These are phyloP conservation scores for Cymbopogon flexuosus DNA, from an alignment of 202 grass and related monocot genomes.

Conservation along the genomic window DNA sequence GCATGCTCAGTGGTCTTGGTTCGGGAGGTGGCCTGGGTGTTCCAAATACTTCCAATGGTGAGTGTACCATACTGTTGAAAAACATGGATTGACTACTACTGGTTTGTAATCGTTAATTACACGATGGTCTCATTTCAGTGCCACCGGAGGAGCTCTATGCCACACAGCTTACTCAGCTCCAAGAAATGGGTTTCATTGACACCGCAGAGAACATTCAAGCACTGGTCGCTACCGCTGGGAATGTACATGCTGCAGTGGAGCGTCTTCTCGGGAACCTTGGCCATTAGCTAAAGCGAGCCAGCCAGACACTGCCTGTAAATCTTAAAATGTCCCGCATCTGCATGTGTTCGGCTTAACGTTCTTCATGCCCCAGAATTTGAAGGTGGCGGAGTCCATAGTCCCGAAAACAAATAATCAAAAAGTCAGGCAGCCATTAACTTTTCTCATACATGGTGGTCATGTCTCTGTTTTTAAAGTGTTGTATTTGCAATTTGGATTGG, in stretches of 20 bases:
- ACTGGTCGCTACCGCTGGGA: conserved; percentile 69
- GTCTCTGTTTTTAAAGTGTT: conserved; percentile 37
- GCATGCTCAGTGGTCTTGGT: conserved; percentile 76
- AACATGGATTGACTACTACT: neutral
- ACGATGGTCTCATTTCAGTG: conserved; percentile 41
- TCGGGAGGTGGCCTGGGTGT: conserved; percentile 48
- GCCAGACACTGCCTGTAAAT: conserved; percentile 8
- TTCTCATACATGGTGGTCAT: conserved; percentile 35
- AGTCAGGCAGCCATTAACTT: conserved; percentile 36
- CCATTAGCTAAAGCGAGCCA: conserved; percentile 42
- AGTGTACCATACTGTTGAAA: neutral
- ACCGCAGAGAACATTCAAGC: conserved; percentile 73
- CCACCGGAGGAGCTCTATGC: conserved; percentile 79
- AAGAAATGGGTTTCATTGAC: conserved; percentile 86
- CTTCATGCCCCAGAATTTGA: conserved; percentile 13
- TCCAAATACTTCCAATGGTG: conserved; percentile 60
- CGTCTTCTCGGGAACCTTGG: conserved; percentile 74
- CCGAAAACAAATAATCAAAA: conserved; percentile 33
- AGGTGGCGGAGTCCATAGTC: conserved; percentile 30
- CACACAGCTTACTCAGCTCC: conserved; percentile 78
- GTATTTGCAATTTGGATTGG: conserved; percentile 47
- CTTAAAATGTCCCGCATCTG: neutral
- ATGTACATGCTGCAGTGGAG: conserved; percentile 81
- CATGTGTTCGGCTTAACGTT: conserved; percentile 22
- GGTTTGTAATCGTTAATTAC: neutral